These are phyloP conservation scores for Galeopsis tetrahit DNA, from an alignment of 257 asterid genomes.

Conservation along the genomic window DNA sequence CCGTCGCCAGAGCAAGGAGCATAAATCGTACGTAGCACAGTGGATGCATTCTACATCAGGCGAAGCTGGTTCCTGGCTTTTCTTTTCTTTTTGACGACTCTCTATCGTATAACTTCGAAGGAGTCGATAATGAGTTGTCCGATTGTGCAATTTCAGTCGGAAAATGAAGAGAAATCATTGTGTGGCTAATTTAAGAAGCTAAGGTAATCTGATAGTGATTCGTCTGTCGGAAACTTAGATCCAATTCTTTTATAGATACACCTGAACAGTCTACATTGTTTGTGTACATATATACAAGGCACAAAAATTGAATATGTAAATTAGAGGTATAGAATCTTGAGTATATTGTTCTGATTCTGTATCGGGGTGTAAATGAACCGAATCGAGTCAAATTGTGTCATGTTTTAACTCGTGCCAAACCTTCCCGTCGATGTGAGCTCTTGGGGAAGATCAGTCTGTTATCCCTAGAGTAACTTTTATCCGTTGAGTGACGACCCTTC, in stretches of 20 bases:
- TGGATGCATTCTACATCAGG: constrained; percentile 13
- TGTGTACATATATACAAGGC: constrained; percentile 34
- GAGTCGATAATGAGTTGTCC: constrained; percentile 20
- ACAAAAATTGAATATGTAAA: constrained; percentile 25
- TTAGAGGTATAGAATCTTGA: constrained; percentile 8
- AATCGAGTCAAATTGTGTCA: too few relatives aligned
- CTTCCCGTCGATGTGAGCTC: too few relatives aligned
- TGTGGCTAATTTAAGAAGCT: constrained; percentile 20
- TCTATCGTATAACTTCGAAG: neutral
- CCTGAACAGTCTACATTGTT: constrained; percentile 2
- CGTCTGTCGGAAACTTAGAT: constrained; percentile 6
- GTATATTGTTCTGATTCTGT: neutral
- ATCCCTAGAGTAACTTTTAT: too few relatives aligned
- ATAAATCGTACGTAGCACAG: constrained; percentile 37
- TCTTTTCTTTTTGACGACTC: neutral
- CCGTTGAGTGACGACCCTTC: too few relatives aligned
- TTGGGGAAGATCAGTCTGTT: too few relatives aligned
- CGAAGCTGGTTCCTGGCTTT: constrained; percentile 23
- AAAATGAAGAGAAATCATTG: constrained; percentile 22
- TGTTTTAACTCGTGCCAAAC: too few relatives aligned
- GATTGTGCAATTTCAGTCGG: constrained; percentile 26
- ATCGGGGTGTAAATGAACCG: neutral
- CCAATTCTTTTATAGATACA: constrained; percentile 31
- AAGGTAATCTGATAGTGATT: constrained; percentile 11
- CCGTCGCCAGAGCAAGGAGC: constrained; percentile 70